These are phyloP conservation scores for Sporodiniella umbellata DNA, from an alignment of 371 early-diverging fungal genomes.

Conservation along the genomic window DNA sequence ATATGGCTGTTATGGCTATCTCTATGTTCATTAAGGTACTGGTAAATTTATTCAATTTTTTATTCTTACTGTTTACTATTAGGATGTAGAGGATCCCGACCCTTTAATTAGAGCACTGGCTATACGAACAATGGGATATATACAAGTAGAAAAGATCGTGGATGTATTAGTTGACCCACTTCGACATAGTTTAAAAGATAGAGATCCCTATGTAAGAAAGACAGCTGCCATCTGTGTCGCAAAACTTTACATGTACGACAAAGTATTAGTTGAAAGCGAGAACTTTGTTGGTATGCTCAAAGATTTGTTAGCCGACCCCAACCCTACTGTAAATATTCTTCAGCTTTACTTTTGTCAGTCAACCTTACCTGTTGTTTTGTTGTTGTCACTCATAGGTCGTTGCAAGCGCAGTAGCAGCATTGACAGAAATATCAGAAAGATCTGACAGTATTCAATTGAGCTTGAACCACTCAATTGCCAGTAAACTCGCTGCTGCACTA, in stretches of 20 bases:
- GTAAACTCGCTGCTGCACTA: slow-evolving; percentile 84
- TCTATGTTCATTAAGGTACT: slow-evolving; percentile 66
- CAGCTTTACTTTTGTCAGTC: neutral
- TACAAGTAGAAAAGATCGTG: slow-evolving; percentile 88
- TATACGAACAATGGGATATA: slow-evolving; percentile 93
- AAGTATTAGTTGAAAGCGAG: slow-evolving; percentile 62
- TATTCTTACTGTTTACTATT: no score
- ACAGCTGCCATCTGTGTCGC: slow-evolving; percentile 94
- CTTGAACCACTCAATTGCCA: slow-evolving; percentile 73
- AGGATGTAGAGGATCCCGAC: slow-evolving; percentile 82
- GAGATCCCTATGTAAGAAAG: slow-evolving; percentile 90
- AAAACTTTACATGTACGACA: slow-evolving; percentile 70
- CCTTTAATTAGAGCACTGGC: slow-evolving; percentile 91
- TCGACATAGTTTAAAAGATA: slow-evolving; percentile 64
- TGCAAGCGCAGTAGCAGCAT: slow-evolving; percentile 88
- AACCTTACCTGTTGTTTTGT: no score
- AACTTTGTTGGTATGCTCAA: slow-evolving; percentile 83
- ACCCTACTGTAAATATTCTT: slow-evolving; percentile 76
- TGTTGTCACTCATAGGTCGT: no score
- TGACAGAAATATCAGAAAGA: slow-evolving; percentile 86
- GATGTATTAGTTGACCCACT: slow-evolving; percentile 82
- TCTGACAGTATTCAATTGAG: slow-evolving; percentile 70
- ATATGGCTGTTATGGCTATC: slow-evolving; percentile 85
- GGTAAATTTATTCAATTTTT: no score
- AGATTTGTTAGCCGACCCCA: slow-evolving; percentile 90